These are phyloP conservation scores for Eragrostis curvula DNA, from an alignment of 176 grass and related monocot genomes.

Conservation along the genomic window DNA sequence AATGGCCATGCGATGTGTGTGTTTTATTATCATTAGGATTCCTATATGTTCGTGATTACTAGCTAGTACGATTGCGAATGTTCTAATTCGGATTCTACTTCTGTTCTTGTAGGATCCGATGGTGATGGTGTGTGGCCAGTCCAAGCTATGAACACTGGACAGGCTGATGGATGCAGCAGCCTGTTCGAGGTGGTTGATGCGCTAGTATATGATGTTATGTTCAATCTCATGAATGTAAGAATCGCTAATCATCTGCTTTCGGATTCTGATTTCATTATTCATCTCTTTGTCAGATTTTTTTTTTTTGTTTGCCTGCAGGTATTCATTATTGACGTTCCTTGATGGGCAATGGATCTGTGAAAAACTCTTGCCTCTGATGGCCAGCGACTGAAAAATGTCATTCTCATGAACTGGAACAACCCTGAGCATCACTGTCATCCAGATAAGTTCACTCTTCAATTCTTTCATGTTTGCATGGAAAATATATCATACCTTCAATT, in stretches of 20 bases:
- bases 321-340: not conserved
- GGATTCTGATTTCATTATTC: not conserved
- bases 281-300: not conserved
- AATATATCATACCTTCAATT: not conserved
- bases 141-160: not conserved
- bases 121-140: not conserved
- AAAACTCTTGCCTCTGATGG: not conserved
- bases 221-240: not conserved
- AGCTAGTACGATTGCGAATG: not conserved
- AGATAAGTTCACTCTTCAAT: conserved; percentile 6
- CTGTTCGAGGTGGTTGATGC: not conserved
- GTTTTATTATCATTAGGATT: conserved; percentile 1
- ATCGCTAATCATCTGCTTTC: not conserved
- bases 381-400: not conserved
- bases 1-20: not conserved
- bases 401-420: not conserved
- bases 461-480: not conserved
- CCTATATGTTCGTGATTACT: not conserved
- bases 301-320: not conserved
- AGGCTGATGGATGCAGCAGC: not conserved
- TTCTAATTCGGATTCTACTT: conserved; percentile 47
- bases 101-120: conserved; percentile 46
- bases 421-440: not conserved
- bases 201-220: not conserved
- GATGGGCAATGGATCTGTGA: not conserved